A percentile compares a stretch with the other conserved stretches of the same genome.
These are phyloP conservation scores for Colletotrichum sp. DNA, from an alignment of 2,329 filamentous ascomycete species.

Conservation along the genomic window DNA sequence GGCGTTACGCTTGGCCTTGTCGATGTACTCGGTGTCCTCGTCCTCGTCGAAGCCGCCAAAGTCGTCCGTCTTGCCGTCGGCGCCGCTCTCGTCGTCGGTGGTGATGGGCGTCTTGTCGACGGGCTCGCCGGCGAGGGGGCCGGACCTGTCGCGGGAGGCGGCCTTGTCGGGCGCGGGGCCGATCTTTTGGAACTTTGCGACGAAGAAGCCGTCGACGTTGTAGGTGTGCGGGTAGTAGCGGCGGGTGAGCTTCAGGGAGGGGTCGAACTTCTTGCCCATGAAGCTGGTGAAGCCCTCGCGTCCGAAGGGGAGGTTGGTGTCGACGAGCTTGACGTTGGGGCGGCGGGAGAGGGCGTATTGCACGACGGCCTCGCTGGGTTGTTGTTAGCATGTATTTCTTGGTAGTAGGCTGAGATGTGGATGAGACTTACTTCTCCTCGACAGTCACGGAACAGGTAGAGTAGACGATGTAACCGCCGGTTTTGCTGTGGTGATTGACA, in stretches of 20 bases:
- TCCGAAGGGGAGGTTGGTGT: conserved; percentile 88
- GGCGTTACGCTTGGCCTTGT: conserved; percentile 73
- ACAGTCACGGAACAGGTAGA: conserved; percentile 95
- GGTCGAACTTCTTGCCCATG: conserved; percentile 90
- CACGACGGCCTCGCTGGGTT: conserved; percentile 80
- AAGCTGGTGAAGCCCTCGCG: conserved; percentile 91
- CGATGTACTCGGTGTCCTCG: conserved; percentile 73
- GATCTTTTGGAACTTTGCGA: conserved; percentile 95
- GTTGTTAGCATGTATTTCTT: conserved; percentile 6
- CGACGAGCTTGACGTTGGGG: conserved; percentile 91
- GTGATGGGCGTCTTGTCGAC: conserved; percentile 74
- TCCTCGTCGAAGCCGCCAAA: conserved; percentile 80
- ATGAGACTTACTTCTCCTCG: conserved; percentile 65
- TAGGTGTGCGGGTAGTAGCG: conserved; percentile 90
- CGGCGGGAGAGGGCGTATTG: conserved; percentile 91
- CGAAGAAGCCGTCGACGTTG: conserved; percentile 98
- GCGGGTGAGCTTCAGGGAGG: conserved; percentile 80
- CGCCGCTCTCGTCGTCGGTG: conserved; percentile 45
- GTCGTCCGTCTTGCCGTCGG: conserved; percentile 40
- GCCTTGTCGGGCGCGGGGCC: conserved; percentile 71
- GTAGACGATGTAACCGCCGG: conserved; percentile 94
- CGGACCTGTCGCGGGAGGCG: conserved; percentile 23
- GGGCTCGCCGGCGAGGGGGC: conserved; percentile 44
- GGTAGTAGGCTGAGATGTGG: not conserved
- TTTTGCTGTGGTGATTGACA: conserved; percentile 88